Evolutionary conservation across 495 filamentous ascomycete species (phyloP).

Genomic region (Neurospora terricola): DNA sequence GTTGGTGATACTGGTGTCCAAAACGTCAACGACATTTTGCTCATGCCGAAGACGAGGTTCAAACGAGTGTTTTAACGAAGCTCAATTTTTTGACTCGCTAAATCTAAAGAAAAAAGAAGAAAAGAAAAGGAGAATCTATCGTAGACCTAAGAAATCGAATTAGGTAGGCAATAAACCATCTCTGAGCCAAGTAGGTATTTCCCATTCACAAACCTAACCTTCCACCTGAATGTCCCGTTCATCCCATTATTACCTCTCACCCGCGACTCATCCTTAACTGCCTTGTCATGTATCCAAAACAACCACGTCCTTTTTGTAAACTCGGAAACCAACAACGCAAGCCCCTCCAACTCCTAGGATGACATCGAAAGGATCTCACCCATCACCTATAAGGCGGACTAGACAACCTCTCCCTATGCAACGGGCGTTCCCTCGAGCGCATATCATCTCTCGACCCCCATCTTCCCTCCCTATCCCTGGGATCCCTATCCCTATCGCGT

Average conservation of each 20-base stretch:
- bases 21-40: too few species aligned
- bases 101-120: background rate
- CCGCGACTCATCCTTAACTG: background rate
- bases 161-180: background rate
- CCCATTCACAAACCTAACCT: background rate
- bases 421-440: background rate
- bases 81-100: background rate
- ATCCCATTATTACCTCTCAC: background rate
- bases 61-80: too few species aligned
- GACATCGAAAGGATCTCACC: too few species aligned
- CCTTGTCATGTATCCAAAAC: background rate
- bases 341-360: too few species aligned
- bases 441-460: background rate
- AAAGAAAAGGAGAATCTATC: background rate
- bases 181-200: background rate
- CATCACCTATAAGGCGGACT: background rate
- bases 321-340: background rate
- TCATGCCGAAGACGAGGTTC: too few species aligned
- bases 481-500: slow-evolving; percentile 2
- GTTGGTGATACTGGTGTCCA: too few species aligned
- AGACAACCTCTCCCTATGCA: background rate
- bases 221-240: background rate
- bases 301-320: background rate
- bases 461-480: background rate
- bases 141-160: background rate